These are phyloP conservation scores for Alternaria ventricosa DNA, from an alignment of 2,329 filamentous ascomycete species.

Conservation along the genomic window DNA sequence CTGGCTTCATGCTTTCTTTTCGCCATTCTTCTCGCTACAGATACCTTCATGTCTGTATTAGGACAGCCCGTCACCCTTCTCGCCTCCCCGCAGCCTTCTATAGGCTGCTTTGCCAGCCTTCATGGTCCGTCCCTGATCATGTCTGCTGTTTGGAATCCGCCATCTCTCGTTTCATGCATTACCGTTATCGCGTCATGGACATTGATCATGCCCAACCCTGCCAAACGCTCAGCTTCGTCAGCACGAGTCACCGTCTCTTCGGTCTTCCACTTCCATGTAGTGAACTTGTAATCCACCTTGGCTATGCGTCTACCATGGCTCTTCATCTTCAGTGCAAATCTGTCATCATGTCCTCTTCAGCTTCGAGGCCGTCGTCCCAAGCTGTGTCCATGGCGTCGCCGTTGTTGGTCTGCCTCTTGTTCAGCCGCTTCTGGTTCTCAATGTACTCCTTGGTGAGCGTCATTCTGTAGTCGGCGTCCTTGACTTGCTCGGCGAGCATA, in stretches of 20 bases:
- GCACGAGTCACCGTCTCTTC: neutral
- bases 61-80: neutral
- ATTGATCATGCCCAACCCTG: constrained; percentile 11
- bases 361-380: constrained; percentile 42
- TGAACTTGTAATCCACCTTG: neutral
- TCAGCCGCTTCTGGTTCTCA: constrained; percentile 58
- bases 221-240: neutral
- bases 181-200: constrained; percentile 36
- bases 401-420: constrained; percentile 47
- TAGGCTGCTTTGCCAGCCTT: neutral
- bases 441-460: constrained; percentile 66
- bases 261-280: neutral
- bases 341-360: constrained; percentile 50
- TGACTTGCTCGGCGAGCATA: constrained; percentile 58
- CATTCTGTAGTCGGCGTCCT: constrained; percentile 62
- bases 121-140: constrained; percentile 17
- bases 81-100: neutral
- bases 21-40: neutral
- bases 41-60: neutral
- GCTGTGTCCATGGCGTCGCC: constrained; percentile 47
- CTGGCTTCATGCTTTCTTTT: constrained; percentile 2
- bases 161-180: constrained; percentile 35
- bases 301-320: neutral
- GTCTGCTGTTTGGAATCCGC: constrained; percentile 14
- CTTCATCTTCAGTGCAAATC: constrained; percentile 36